Percentiles rank a stretch among this genome's conserved stretches.
These are phyloP conservation scores for Apophysomyces elegans DNA, from an alignment of 371 early-diverging fungal genomes.

Conservation along the genomic window DNA sequence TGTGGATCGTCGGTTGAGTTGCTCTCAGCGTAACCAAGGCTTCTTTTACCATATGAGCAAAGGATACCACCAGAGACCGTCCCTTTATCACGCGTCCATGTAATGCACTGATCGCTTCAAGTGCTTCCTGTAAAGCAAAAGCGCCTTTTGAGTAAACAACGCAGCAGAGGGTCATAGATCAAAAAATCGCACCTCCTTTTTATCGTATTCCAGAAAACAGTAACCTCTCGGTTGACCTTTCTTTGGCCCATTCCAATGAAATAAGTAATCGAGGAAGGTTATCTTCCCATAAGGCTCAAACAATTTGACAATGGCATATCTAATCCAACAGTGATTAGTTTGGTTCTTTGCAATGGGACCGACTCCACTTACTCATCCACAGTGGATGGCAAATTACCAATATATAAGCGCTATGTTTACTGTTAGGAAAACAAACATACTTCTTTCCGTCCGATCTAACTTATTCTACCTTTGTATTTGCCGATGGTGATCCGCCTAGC, in stretches of 20 bases:
- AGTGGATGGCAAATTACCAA: conserved; percentile 63
- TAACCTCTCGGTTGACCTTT: conserved; percentile 68
- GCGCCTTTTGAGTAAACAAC: neutral
- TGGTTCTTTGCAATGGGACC: neutral
- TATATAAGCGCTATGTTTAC: conserved; percentile 53
- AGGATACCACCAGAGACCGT: conserved; percentile 58
- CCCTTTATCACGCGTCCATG: conserved; percentile 57
- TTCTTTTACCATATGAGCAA: conserved; percentile 56
- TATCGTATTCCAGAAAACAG: conserved; percentile 69
- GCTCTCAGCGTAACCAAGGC: neutral
- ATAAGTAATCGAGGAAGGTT: conserved; percentile 63
- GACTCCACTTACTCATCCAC: conserved; percentile 58
- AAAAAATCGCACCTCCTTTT: conserved; percentile 37
- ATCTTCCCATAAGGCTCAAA: conserved; percentile 73
- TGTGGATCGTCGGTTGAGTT: conserved; percentile 10
- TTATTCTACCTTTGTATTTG: neutral
- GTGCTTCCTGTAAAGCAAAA: conserved; percentile 43
- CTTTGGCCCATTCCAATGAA: conserved; percentile 64
- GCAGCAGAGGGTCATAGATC: neutral
- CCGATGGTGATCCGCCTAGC: neutral
- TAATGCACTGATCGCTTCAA: conserved; percentile 57
- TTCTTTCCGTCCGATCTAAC: neutral
- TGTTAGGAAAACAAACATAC: neutral
- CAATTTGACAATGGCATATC: conserved; percentile 65
- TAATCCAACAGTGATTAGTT: conserved; percentile 19